Evolutionary conservation across 2,329 filamentous ascomycete species (phyloP).

Genomic region (Trichoderma endophyticum): DNA sequence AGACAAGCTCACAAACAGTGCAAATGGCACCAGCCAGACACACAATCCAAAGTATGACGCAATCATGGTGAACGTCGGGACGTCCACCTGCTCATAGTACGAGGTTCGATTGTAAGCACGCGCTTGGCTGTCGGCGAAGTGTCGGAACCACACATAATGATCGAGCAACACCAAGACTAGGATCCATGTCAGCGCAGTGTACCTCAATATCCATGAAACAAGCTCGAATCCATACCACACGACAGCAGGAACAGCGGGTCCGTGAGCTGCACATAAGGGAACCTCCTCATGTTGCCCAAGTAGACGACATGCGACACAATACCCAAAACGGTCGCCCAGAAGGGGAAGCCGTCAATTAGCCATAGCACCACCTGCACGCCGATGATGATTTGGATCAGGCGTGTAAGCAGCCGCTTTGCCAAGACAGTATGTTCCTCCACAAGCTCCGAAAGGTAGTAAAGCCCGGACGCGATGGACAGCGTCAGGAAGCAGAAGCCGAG

Average conservation of each 20-base stretch:
- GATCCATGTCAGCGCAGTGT: neutral
- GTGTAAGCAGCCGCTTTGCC: constrained; percentile 80
- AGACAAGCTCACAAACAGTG: constrained; percentile 88
- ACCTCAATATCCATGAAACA: no score
- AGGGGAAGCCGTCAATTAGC: constrained; percentile 81
- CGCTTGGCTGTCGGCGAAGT: constrained; percentile 71
- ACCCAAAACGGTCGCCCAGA: constrained; percentile 69
- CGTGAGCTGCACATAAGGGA: constrained; percentile 75
- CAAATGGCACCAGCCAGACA: constrained; percentile 95
- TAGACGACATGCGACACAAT: constrained; percentile 82
- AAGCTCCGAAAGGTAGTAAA: constrained; percentile 97
- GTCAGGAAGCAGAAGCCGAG: constrained; percentile 93
- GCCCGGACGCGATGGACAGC: constrained; percentile 91
- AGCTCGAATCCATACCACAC: constrained; percentile 56
- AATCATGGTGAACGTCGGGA: constrained; percentile 89
- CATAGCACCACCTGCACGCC: constrained; percentile 70
- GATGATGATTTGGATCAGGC: constrained; percentile 81
- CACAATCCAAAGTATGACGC: constrained; percentile 94
- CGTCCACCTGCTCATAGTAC: constrained; percentile 58
- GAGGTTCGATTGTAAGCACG: constrained; percentile 56
- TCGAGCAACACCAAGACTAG: constrained; percentile 78
- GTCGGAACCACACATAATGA: constrained; percentile 93
- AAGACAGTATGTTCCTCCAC: constrained; percentile 97
- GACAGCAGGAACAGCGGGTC: constrained; percentile 85
- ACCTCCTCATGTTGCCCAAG: constrained; percentile 74